Evolutionary conservation across 768 basidiomycete genomes (phyloP), one percentile per base, ranked within the genome.

Genomic region (Phylloporus arenicola): DNA sequence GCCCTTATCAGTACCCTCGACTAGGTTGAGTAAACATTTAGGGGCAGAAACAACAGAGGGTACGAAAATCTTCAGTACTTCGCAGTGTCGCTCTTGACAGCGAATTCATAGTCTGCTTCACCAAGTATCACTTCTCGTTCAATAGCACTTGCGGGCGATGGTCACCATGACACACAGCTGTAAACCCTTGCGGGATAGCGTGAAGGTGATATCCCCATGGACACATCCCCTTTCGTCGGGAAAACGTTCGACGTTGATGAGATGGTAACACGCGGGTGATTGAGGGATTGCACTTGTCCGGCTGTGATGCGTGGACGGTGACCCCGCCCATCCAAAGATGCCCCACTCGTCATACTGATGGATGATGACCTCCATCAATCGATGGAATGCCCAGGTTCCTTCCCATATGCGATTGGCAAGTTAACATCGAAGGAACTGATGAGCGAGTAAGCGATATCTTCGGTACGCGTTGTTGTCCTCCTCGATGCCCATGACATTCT

Each of bases 371-470:
- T 60, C 55, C 61, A 63, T 60, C 40, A 64, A 43, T 20, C 64
- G 50, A 46, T 61, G 45, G 39, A 67, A 64, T 9, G 64, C 64
- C 54, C 57, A 58, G 22, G 48, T 47, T 13, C 51, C 56, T 14
- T 58, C 56, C 56, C 51, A 2, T 57, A 58, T 5, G 56, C 46
- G 41, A 58, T 58, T 1, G 56, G 9, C 24, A 55, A 22, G 33
- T 50, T 57, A 37, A 64, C 52, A n/a, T 64, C 56, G 27, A 65
- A 60, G 24, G 64, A 52, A 35, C 63, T 56, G 17, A 65, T 43
- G 33, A 65, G 54, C 4, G 49, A 67, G 37, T 67, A 65, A 5
- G 63, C 58, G 9, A 44, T 50, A 19, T 65, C 63, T 39, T 67
- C 64, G 2, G 51, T 45, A 3, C 56, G 51, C 7, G 65, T 65